A percentile compares a stretch with the other conserved stretches of the same genome.
phyloP scores from a whole-genome alignment of 768 basidiomycete species.

The Tricholoma sp. region DNA sequence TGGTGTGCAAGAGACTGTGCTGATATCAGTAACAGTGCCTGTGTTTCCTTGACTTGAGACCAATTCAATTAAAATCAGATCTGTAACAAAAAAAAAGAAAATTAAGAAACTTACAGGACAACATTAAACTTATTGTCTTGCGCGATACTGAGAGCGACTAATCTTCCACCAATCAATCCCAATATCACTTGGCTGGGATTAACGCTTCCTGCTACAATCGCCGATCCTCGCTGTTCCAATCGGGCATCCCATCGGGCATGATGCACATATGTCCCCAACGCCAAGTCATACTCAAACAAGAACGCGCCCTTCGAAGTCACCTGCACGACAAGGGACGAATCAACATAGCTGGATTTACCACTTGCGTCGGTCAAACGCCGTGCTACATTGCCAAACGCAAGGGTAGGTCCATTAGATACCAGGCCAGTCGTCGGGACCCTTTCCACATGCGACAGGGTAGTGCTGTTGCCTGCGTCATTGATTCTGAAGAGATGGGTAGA shows the following conservation, averaged over 20 bases:
- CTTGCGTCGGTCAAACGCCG: conserved; percentile 25
- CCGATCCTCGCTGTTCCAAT: conserved; percentile 31
- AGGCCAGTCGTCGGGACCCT: conserved; percentile 36
- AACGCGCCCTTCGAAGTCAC: conserved; percentile 56
- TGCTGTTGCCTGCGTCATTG: conserved; percentile 29
- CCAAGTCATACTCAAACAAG: conserved; percentile 52
- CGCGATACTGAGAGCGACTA: conserved; percentile 47
- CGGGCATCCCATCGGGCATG: conserved; percentile 36
- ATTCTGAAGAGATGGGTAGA: conserved; percentile 53
- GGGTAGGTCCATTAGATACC: conserved; percentile 44
- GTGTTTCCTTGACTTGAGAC: conserved; percentile 7
- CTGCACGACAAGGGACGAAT: conserved; percentile 64
- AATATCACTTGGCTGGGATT: conserved; percentile 66
- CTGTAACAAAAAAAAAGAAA: not conserved
- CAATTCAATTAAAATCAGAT: not conserved
- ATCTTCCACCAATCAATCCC: conserved; percentile 47
- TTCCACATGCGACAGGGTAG: conserved; percentile 37
- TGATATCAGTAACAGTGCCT: conserved; percentile 44
- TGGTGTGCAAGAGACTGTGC: conserved; percentile 63
- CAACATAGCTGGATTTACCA: conserved; percentile 26
- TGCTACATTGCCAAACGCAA: conserved; percentile 59
- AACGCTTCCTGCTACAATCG: conserved; percentile 65
- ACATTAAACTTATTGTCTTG: conserved; percentile 31
- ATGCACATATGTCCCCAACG: conserved; percentile 35
- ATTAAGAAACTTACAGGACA: conserved; percentile 21